Evolutionary conservation across 768 basidiomycete genomes (phyloP).

Genomic region (Hemileccinum impolitum): DNA sequence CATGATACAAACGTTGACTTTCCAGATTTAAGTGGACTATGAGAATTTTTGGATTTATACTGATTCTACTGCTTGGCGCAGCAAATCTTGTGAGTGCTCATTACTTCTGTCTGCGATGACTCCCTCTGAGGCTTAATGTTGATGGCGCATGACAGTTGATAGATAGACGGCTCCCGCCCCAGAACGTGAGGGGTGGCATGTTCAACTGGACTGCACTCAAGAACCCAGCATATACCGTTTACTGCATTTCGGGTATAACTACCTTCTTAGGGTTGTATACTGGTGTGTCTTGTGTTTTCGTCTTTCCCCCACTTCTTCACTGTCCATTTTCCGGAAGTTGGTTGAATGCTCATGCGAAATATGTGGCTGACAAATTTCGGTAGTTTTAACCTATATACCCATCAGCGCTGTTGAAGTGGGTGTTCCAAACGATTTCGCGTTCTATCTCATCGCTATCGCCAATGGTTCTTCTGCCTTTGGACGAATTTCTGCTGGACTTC

Average conservation of each 20-base stretch:
- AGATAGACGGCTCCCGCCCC: constrained; percentile 52
- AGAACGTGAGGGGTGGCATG: constrained; percentile 52
- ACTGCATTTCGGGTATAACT: constrained; percentile 54
- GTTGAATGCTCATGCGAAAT: background rate
- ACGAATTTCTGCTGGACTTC: constrained; percentile 49
- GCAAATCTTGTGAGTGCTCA: constrained; percentile 47
- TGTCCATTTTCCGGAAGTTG: background rate
- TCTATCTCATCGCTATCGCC: constrained; percentile 65
- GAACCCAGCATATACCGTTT: constrained; percentile 48
- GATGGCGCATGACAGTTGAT: constrained; percentile 21
- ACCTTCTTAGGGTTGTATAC: constrained; percentile 71
- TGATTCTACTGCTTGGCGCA: constrained; percentile 48
- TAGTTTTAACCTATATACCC: constrained; percentile 68
- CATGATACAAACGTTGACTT: background rate
- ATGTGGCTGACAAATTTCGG: background rate
- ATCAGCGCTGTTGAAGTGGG: constrained; percentile 52
- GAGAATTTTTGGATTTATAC: constrained; percentile 64
- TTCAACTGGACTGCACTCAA: constrained; percentile 52
- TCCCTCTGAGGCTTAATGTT: background rate
- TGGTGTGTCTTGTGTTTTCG: constrained; percentile 31
- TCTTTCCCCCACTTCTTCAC: background rate
- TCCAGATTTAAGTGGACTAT: constrained; percentile 73
- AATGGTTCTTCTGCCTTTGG: constrained; percentile 67
- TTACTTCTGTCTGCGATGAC: too few species aligned
- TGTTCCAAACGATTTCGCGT: constrained; percentile 46